Conservation (phyloP, 352 stramenopile species). For the Plasmopara viticola region DNA sequence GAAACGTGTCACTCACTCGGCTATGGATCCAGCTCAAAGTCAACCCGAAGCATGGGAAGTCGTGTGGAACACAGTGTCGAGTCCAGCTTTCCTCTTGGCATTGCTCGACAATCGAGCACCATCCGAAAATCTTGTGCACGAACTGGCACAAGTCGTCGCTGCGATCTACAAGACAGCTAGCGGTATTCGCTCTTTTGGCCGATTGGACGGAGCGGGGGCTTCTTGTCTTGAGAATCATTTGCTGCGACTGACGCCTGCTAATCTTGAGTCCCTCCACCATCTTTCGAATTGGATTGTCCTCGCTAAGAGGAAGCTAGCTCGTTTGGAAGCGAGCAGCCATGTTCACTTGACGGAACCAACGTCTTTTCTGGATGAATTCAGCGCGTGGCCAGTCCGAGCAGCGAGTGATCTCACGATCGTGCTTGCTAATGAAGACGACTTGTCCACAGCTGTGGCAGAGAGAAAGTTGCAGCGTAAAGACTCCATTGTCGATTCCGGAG, state of each 20-base stretch:
- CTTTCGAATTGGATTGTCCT: constrained; percentile 78
- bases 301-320: constrained; percentile 62
- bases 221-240: constrained; percentile 15
- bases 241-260: constrained; percentile 40
- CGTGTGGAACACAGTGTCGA: constrained; percentile 41
- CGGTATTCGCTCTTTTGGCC: constrained; percentile 38
- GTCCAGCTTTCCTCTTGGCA: constrained; percentile 62
- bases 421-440: constrained; percentile 30
- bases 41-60: constrained; percentile 29
- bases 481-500: constrained; percentile 24
- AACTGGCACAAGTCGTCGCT: constrained; percentile 51
- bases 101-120: constrained; percentile 34
- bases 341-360: constrained; percentile 9
- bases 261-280: constrained; percentile 68
- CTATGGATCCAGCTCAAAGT: constrained; percentile 26
- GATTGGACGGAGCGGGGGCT: constrained; percentile 26
- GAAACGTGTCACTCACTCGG: constrained; percentile 23
- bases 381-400: constrained; percentile 25
- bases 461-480: constrained; percentile 19
- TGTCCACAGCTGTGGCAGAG: constrained; percentile 8
- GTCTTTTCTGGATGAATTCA: constrained; percentile 2
- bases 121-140: constrained; percentile 39
- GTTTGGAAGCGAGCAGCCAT: constrained; percentile 35
- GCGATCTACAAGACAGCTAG: constrained; percentile 43
- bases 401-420: constrained; percentile 45